These are phyloP conservation scores for Picea glauca DNA, from an alignment of 75 land plant genomes.

Conservation along the genomic window DNA sequence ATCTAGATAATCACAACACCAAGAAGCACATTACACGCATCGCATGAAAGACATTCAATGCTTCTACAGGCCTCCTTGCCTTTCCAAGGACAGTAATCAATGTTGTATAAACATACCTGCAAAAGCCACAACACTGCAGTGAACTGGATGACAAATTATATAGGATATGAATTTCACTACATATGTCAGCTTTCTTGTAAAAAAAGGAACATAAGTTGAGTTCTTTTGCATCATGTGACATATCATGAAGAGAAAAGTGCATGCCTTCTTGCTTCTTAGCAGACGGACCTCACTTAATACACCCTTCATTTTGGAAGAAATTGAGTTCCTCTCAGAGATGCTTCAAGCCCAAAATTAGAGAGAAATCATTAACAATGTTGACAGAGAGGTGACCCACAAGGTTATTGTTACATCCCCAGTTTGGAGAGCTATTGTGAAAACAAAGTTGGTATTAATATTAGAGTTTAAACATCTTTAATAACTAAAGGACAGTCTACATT, in stretches of 20 bases:
- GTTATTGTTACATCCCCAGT: too few relatives aligned
- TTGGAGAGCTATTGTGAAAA: too few relatives aligned
- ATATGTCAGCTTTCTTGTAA: neutral
- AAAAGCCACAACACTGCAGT: conserved; percentile 10
- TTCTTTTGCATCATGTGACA: neutral
- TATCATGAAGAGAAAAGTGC: neutral
- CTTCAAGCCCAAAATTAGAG: neutral
- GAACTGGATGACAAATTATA: neutral
- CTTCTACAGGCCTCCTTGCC: conserved; percentile 77
- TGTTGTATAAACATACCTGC: conserved; percentile 79
- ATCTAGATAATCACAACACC: neutral
- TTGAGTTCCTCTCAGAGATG: neutral
- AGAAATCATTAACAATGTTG: too few relatives aligned
- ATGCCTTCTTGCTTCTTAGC: too few relatives aligned
- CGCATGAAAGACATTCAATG: conserved; percentile 72
- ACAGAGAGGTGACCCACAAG: too few relatives aligned
- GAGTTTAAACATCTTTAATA: too few relatives aligned
- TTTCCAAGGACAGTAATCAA: conserved; percentile 83
- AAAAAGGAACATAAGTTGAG: neutral
- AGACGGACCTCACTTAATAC: neutral
- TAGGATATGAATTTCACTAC: neutral
- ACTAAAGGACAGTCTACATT: too few relatives aligned
- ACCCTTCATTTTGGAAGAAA: neutral
- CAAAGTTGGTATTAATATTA: too few relatives aligned
- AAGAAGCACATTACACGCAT: conserved; percentile 65